These are phyloP conservation scores for Boletus rufocinnamomeus DNA, from an alignment of 768 basidiomycete genomes.

Conservation along the genomic window DNA sequence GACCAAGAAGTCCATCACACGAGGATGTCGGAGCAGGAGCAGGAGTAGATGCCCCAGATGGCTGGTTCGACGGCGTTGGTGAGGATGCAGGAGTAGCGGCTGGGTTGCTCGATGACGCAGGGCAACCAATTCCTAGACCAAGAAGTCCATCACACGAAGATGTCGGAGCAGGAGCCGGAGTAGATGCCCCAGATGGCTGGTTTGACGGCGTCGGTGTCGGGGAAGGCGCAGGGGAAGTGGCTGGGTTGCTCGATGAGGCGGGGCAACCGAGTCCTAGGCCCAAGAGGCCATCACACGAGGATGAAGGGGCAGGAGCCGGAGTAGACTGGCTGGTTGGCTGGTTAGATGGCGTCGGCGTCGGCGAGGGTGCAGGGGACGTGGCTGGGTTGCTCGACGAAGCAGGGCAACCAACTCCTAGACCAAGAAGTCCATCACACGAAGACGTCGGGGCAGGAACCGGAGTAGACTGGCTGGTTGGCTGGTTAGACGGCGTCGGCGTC, in stretches of 20 bases:
- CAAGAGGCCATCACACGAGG: conserved; percentile 11
- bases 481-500: not conserved
- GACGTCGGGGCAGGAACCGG: not conserved
- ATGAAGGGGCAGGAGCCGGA: not conserved
- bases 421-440: conserved; percentile 10
- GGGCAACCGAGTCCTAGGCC: not conserved
- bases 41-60: not conserved
- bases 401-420: not conserved
- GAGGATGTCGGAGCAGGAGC: not conserved
- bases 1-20: not conserved
- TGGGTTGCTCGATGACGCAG: no score
- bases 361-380: not conserved
- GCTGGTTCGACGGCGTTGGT: no score
- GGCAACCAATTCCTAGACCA: no score
- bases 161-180: no score
- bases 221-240: not conserved
- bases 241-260: not conserved
- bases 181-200: no score
- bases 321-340: no score
- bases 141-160: no score
- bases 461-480: not conserved
- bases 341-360: not conserved
- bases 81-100: no score
- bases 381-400: conserved; percentile 1
- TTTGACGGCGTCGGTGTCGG: not conserved